Evolutionary conservation across 495 filamentous ascomycete genomes (phyloP).

Genomic region (Hypomontagnella submonticulosa): DNA sequence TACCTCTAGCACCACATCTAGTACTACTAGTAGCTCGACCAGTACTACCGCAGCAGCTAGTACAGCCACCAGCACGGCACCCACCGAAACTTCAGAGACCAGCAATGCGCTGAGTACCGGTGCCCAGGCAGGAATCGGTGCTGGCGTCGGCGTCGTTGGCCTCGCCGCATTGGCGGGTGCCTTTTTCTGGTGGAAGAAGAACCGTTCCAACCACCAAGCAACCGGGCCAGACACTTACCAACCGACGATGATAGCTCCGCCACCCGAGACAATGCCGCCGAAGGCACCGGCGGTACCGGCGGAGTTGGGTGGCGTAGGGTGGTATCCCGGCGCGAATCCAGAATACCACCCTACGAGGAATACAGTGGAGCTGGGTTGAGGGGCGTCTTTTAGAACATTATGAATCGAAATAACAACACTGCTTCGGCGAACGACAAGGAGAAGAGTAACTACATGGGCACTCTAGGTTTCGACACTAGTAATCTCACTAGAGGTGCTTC

Average conservation of each 20-base stretch:
- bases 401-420: no score
- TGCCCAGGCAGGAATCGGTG: slow-evolving; percentile 38
- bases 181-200: slow-evolving; percentile 9
- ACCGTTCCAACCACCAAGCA: neutral
- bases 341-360: no score
- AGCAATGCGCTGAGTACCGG: slow-evolving; percentile 21
- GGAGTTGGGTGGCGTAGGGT: no score
- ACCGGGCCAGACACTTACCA: neutral
- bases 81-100: neutral
- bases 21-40: neutral
- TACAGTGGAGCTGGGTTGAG: no score
- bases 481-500: no score
- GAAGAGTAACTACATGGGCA: no score
- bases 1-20: slow-evolving; percentile 1
- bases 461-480: no score
- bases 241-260: neutral
- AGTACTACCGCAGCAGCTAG: neutral
- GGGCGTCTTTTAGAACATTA: no score
- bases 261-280: no score
- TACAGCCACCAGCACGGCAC: neutral
- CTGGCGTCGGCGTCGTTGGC: slow-evolving; percentile 21
- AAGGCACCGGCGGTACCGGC: no score
- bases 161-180: slow-evolving; percentile 9
- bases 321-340: no score
- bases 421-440: no score